Base-by-base conservation (phyloP, 495 filamentous ascomycete genomes). In the Aspergillus ellipticus region DNA sequence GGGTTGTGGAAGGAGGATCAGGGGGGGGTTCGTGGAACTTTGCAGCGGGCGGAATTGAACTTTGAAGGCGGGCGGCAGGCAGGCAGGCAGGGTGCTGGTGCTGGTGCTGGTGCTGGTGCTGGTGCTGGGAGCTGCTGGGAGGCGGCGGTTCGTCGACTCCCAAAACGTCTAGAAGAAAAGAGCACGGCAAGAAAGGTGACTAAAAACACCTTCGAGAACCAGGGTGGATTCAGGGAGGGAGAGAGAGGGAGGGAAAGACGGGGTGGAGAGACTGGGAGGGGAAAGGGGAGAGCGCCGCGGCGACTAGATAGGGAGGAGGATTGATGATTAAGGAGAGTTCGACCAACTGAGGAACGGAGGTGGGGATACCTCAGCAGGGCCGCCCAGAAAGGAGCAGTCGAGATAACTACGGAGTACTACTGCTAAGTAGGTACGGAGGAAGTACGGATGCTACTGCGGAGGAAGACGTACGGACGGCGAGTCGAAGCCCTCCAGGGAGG, bases 11-110 rank as follows among this genome's bases (percentile, higher is more conserved):
- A 51, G 39, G 55, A 55, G 57, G 60, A 58, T 62, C 59, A 58
- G 54, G 63, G 59, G 63, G 55, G 49, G 49, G 63, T 59, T 61
- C 57, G 58, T 64, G 57, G 57, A 60, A 60, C 61, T 64, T 54
- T 60, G 51, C 46, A 53, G 53, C 37, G 48, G 60, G 48, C 52
- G 56, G 50, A 57, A 57, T 63, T 57, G 56, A 50, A 28, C 24
- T 28, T 7, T 28, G 24, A 28, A 7, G 24, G 24, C 24, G 24
- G 24, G 7, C 7, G 3, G 24, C 4, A 51, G 17, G 35, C 45
- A 42, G 54, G 42, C 33, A 19, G 43, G 50, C 22, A 26, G 43
- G 24, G 20, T 13, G 48, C 2, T 43, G n/a, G n/a, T n/a, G n/a
- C n/a, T n/a, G n/a, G n/a, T n/a, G n/a, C n/a, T n/a, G n/a, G n/a